Conservation (phyloP, 768 basidiomycete genomes). For the Dictyophora rubrovolvata region DNA sequence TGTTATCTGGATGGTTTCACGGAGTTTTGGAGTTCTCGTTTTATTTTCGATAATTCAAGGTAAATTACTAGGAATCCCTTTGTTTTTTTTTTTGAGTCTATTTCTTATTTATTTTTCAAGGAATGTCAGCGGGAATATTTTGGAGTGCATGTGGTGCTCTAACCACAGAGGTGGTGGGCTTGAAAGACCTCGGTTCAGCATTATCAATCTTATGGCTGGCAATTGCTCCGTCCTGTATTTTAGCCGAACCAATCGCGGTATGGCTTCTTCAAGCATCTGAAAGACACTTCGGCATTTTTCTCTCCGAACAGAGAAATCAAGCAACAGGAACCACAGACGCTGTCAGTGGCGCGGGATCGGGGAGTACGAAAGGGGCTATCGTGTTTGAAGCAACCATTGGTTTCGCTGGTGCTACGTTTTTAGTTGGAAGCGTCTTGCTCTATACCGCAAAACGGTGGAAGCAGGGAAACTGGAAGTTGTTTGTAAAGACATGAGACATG, state of each 20-base stretch:
- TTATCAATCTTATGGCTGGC: constrained; percentile 10
- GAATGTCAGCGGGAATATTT: constrained; percentile 12
- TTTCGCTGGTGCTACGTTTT: constrained; percentile 14
- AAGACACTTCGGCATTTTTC: neutral
- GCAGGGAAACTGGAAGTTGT: constrained; percentile 12
- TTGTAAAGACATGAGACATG: neutral
- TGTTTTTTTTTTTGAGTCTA: neutral
- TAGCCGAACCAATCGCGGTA: constrained; percentile 10
- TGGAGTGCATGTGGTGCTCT: constrained; percentile 13
- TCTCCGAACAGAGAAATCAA: neutral
- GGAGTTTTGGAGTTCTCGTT: constrained; percentile 20
- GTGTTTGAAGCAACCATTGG: constrained; percentile 13
- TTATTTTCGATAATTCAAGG: constrained; percentile 24
- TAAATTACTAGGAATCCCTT: constrained; percentile 3
- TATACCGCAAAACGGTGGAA: constrained; percentile 14
- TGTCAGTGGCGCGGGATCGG: neutral
- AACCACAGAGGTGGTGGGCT: constrained; percentile 14
- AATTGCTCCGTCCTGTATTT: neutral
- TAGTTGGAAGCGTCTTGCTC: constrained; percentile 11
- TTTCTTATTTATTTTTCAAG: neutral
- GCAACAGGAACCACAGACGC: neutral
- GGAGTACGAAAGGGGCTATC: neutral
- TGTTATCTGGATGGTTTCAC: constrained; percentile 22
- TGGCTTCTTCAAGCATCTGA: constrained; percentile 10
- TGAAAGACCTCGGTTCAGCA: constrained; percentile 10